phyloP scores from a whole-genome alignment of 345 rosid genomes.

The Salix dunnii region DNA sequence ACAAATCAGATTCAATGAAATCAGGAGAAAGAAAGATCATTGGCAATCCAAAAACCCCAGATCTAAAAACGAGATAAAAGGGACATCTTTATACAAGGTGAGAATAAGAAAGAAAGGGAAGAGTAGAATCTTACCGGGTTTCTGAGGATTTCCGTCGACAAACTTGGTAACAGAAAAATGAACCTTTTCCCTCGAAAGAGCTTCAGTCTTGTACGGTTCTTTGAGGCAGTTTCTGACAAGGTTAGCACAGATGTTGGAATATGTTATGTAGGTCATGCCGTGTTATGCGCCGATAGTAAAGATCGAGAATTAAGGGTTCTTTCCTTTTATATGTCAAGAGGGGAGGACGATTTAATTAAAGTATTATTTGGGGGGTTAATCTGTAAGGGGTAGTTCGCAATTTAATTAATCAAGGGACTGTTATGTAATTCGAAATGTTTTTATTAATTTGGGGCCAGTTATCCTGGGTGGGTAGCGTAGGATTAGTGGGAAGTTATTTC shows the following conservation, averaged over 20 bases:
- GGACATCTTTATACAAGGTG: neutral
- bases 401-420: too few relatives aligned
- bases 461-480: too few relatives aligned
- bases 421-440: too few relatives aligned
- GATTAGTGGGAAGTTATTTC: too few relatives aligned
- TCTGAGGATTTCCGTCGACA: slow-evolving; percentile 64
- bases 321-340: too few relatives aligned
- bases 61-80: neutral
- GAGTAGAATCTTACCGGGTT: slow-evolving; percentile 43
- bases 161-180: slow-evolving; percentile 69
- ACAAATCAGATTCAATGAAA: neutral
- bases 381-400: too few relatives aligned
- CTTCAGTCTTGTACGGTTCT: slow-evolving; percentile 63
- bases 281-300: too few relatives aligned
- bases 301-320: too few relatives aligned
- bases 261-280: slow-evolving; percentile 77
- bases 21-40: neutral
- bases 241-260: slow-evolving; percentile 78
- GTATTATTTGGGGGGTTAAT: too few relatives aligned
- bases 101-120: neutral
- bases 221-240: slow-evolving; percentile 77
- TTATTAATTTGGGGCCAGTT: too few relatives aligned
- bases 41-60: neutral
- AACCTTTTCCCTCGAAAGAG: slow-evolving; percentile 72
- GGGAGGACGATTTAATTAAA: too few relatives aligned